A percentile compares a stretch with the other conserved stretches of the same genome.
Evolutionary conservation across 352 stramenopile species (phyloP).

Genomic region (Pythium brassicae): DNA sequence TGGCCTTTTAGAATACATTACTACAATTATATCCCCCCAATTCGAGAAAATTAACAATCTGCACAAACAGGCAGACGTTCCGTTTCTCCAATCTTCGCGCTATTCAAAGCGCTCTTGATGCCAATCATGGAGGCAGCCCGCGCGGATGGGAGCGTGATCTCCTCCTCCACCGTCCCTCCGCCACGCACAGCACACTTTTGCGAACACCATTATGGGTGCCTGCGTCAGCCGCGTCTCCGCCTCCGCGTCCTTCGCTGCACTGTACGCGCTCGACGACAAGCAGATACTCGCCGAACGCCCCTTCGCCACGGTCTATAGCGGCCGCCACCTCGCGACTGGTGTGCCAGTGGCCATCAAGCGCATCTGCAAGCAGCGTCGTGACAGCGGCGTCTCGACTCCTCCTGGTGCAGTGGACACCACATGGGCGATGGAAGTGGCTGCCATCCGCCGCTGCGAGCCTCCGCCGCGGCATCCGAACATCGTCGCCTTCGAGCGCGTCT

Average conservation of each 20-base stretch:
- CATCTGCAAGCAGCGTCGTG: conserved; percentile 32
- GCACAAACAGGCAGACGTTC: no score
- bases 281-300: conserved; percentile 37
- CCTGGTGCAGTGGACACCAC: not conserved
- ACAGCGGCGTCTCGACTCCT: conserved; percentile 1
- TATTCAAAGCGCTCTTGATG: no score
- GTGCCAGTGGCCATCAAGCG: conserved; percentile 55
- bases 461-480: conserved; percentile 43
- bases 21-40: no score
- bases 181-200: not conserved
- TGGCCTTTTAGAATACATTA: no score
- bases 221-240: conserved; percentile 29
- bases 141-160: no score
- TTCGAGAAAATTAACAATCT: no score
- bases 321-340: conserved; percentile 25
- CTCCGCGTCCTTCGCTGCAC: conserved; percentile 17
- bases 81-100: no score
- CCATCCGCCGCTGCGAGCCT: conserved; percentile 39
- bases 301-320: conserved; percentile 49
- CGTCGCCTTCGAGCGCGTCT: conserved; percentile 41
- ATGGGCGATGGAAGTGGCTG: conserved; percentile 47
- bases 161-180: no score
- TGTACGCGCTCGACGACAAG: conserved; percentile 44
- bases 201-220: conserved; percentile 31
- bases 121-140: no score